Percentiles rank a stretch among this genome's conserved stretches.
phyloP scores from a whole-genome alignment of 306 rosid species.

The Corylus americana region DNA sequence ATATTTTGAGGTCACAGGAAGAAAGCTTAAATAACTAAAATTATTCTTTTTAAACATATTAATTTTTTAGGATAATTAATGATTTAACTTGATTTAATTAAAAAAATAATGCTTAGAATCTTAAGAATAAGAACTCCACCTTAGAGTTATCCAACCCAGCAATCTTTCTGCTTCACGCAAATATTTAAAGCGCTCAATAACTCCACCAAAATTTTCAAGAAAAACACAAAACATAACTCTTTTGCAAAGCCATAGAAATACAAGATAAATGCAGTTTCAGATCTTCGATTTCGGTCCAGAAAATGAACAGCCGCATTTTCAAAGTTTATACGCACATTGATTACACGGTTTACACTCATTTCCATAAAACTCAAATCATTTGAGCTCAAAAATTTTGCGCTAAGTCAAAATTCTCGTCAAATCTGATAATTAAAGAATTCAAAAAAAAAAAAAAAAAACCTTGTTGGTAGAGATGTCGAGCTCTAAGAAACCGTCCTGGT shows the following conservation, averaged over 20 bases:
- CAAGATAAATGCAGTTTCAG: neutral
- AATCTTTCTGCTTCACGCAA: neutral
- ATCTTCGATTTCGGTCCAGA: neutral
- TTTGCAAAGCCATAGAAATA: neutral
- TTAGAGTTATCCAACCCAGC: no score
- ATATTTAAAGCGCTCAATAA: neutral
- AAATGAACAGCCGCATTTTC: neutral
- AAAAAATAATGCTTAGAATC: no score
- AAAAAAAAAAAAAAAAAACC: conserved; percentile 37
- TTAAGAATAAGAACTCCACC: no score
- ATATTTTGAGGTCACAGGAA: no score
- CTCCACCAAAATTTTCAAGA: neutral
- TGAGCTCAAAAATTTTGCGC: no score
- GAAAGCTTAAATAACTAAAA: no score
- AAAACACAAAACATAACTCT: neutral
- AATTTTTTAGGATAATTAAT: no score
- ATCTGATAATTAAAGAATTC: neutral
- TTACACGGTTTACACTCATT: neutral
- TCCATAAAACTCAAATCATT: neutral
- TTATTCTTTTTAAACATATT: no score
- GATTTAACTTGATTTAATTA: no score
- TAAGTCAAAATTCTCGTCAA: neutral
- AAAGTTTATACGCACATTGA: neutral
- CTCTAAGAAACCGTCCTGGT: conserved; percentile 74
- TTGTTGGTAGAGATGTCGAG: conserved; percentile 56